Base-by-base conservation (phyloP, 306 rosid genomes). In the peach (Prunus persica) region DNA sequence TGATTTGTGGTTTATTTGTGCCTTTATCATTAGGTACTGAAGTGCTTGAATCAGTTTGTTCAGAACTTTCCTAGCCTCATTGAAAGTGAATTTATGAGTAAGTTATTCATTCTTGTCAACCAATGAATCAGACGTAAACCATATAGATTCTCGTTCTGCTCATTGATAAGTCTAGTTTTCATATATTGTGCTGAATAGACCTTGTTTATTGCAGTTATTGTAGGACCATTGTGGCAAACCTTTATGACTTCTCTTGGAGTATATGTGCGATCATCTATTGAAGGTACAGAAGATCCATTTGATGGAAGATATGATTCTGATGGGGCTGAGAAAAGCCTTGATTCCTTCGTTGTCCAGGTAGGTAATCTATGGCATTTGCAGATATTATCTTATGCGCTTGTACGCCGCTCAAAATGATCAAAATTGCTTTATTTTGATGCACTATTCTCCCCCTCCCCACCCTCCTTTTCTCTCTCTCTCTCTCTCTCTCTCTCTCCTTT, bases 251-350 rank as follows among this genome's bases (percentile, higher is more conserved):
- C 96, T 67, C 84, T 91, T 62, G 78, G 82, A 67, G 96, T 91
- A 43, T 91, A 88, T 71, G 85, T 79, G 83, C 82, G 85, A 73
- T 92, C 97, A 68, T 90, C 93, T 25, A 78, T 92, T 82, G 95
- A 90, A 78, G 96, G 87, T 80, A 69, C 88, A 38, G 92, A 90
- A 80, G 93, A 90, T 82, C 87, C 96, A 38, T 86, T 79, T 65
- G 98, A 90, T 22, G 98, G 95, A 82, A 90, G 93, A 78, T 94
- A 94, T 79, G 98, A 94, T 79, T 94, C 98, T 66, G 98, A 94
- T 82, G 98, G 98, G 78, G 83, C 83, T 25, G 97, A 94, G 82
- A 92, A 81, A 88, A 90, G 92, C 87, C 92, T 94, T 71, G 98
- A 94, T 67, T 90, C 98, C 73, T 88, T 92, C 86, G 83, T 89